These are phyloP conservation scores for Boletellus ananas DNA, from an alignment of 768 basidiomycete genomes.

Conservation along the genomic window DNA sequence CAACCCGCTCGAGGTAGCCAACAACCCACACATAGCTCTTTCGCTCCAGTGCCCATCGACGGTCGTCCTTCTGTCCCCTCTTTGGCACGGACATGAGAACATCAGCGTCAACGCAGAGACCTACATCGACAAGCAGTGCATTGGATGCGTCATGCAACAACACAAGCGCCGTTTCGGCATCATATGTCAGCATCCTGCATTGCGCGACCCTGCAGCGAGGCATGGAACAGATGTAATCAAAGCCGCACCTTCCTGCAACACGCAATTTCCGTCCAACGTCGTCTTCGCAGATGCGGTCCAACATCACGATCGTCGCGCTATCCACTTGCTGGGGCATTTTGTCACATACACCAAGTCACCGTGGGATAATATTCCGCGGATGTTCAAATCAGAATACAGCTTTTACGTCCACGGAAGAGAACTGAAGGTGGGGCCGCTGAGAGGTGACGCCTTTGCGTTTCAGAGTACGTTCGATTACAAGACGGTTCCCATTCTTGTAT, in stretches of 20 bases:
- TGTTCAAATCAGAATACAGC: background rate
- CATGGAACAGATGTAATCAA: conserved; percentile 13
- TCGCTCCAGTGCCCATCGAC: conserved; percentile 51
- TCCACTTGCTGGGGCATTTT: conserved; percentile 50
- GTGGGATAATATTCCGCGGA: background rate
- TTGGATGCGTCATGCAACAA: conserved; percentile 47
- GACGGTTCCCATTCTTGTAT: conserved; percentile 11
- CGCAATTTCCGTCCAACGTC: conserved; percentile 52
- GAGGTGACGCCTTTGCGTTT: conserved; percentile 1
- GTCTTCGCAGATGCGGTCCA: conserved; percentile 38
- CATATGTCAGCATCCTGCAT: conserved; percentile 55
- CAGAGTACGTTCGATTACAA: background rate
- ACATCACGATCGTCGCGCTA: conserved; percentile 40
- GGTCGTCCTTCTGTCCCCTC: conserved; percentile 10
- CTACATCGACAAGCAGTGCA: conserved; percentile 56
- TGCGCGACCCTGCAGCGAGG: conserved; percentile 11
- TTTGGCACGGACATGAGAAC: conserved; percentile 12
- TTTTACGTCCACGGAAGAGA: conserved; percentile 2
- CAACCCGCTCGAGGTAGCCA: conserved; percentile 52
- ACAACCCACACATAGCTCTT: conserved; percentile 50
- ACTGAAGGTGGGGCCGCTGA: background rate
- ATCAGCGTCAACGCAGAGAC: conserved; percentile 44
- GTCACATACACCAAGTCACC: background rate
- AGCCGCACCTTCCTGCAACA: conserved; percentile 53
- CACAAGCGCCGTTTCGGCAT: conserved; percentile 43